Evolutionary conservation across 2,329 filamentous ascomycete genomes (phyloP), one percentile per base, ranked within the genome.

Genomic region (Dendrostoma leiphaemia): DNA sequence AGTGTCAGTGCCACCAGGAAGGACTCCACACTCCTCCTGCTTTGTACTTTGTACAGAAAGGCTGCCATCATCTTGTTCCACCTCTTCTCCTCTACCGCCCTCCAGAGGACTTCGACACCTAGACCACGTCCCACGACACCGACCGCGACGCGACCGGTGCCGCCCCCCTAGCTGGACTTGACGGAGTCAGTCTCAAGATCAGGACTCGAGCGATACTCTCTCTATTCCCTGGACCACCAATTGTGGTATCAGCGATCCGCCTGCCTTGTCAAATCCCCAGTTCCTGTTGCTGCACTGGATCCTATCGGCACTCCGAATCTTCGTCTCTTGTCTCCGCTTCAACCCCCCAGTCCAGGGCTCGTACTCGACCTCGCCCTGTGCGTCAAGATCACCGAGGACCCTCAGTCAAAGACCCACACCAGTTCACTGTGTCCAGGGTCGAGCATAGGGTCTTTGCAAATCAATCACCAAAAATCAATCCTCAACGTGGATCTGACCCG

Each of bases 401-500:
- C 29, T 35, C 38, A 29, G 19, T 31, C 40, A 17, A 24, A 35
- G 48, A 51, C 48, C 48, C 48, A 45, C 48, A 55, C 48, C 44
- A 37, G 31, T 50, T 35, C 52, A 58, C 56, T 58, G 56, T 57
- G 55, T 58, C 56, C 52, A 52, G 52, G 56, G 52, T 48, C 21
- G 35, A 45, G 35, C 13, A 24, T 48, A 55, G 56, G 56, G 56
- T 58, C 56, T 56, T 46, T 43, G 44, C 50, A 50, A 38, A 58
- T 54, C 52, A 56, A 56, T 38, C 49, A 46, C 56, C 53, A 56
- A 58, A 58, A 58, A 43, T 43, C 35, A 35, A 48, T 46, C 44
- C 26, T 48, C 43, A 40, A 53, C 56, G 56, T 55, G 56, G 56
- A 58, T 40, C 56, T 48, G 37, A 29, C 21, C 49, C 53, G 53